These are phyloP conservation scores for Exophiala phaeomuriformis DNA, from an alignment of 2,329 filamentous ascomycete genomes.

Conservation along the genomic window DNA sequence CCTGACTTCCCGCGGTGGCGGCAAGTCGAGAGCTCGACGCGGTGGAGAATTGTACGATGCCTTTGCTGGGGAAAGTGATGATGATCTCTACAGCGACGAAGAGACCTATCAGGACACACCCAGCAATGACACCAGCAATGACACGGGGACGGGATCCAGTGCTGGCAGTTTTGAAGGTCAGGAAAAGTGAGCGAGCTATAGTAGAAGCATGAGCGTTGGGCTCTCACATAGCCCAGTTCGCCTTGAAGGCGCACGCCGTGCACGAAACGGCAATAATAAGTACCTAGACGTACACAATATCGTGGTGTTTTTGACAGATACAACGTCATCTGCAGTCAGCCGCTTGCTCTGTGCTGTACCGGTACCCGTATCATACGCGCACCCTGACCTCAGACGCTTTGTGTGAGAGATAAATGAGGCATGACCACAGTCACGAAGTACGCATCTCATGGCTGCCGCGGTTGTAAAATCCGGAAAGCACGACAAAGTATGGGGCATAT, in stretches of 20 bases:
- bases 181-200: constrained; percentile 16
- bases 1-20: constrained; percentile 36
- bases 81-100: constrained; percentile 47
- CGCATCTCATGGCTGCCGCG: too few species aligned
- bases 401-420: too few species aligned
- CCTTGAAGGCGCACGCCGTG: background rate
- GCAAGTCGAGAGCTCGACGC: constrained; percentile 45
- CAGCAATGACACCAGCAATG: constrained; percentile 23
- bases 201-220: background rate
- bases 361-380: too few species aligned
- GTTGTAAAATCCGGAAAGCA: too few species aligned
- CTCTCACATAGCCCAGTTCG: background rate
- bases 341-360: too few species aligned
- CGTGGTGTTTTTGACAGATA: too few species aligned
- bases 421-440: too few species aligned
- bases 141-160: constrained; percentile 23
- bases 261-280: background rate
- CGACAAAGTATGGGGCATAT: too few species aligned
- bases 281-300: too few species aligned
- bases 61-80: constrained; percentile 87
- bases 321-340: too few species aligned
- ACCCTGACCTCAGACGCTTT: too few species aligned
- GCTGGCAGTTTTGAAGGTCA: constrained; percentile 17
- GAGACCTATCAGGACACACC: constrained; percentile 28
- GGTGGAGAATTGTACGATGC: constrained; percentile 95